Percentiles rank a stretch among this genome's conserved stretches.
Evolutionary conservation across 2,329 filamentous ascomycete genomes (phyloP).

Genomic region (Fusarium dimerum): DNA sequence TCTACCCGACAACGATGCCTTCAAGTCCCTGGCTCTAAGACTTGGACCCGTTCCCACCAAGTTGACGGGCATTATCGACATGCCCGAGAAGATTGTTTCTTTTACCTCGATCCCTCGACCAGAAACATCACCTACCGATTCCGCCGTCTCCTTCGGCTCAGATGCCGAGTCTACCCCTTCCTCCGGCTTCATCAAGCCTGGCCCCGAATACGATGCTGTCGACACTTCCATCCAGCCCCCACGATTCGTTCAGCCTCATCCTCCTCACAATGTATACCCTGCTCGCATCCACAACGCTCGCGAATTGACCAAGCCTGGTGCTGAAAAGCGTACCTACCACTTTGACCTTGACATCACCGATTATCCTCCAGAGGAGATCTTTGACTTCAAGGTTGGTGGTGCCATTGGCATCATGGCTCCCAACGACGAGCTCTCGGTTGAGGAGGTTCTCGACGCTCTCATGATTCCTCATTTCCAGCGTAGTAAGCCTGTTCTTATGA

Average conservation of each 20-base stretch:
- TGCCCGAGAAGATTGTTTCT: slow-evolving; percentile 75
- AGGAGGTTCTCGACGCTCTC: slow-evolving; percentile 81
- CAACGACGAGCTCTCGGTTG: slow-evolving; percentile 75
- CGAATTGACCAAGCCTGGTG: slow-evolving; percentile 83
- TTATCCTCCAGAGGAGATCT: slow-evolving; percentile 80
- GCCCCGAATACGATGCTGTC: slow-evolving; percentile 43
- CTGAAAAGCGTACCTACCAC: slow-evolving; percentile 96
- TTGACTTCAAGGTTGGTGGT: slow-evolving; percentile 95
- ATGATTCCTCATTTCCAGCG: slow-evolving; percentile 79
- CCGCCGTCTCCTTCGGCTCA: slow-evolving; percentile 46
- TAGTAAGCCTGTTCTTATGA: slow-evolving; percentile 78
- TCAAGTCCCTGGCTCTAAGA: slow-evolving; percentile 74
- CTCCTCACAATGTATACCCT: slow-evolving; percentile 87
- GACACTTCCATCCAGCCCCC: slow-evolving; percentile 74
- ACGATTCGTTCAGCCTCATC: slow-evolving; percentile 89
- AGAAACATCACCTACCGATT: slow-evolving; percentile 45
- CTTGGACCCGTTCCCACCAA: slow-evolving; percentile 73
- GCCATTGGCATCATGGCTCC: slow-evolving; percentile 92
- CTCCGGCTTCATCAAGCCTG: slow-evolving; percentile 25
- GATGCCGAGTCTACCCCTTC: slow-evolving; percentile 30
- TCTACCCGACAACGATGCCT: slow-evolving; percentile 81
- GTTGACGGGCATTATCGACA: slow-evolving; percentile 68
- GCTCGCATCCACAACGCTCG: slow-evolving; percentile 84
- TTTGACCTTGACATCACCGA: slow-evolving; percentile 96
- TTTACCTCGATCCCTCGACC: slow-evolving; percentile 59